Base-by-base conservation (phyloP, 768 basidiomycete genomes). In the Auricularia auricula-judae region DNA sequence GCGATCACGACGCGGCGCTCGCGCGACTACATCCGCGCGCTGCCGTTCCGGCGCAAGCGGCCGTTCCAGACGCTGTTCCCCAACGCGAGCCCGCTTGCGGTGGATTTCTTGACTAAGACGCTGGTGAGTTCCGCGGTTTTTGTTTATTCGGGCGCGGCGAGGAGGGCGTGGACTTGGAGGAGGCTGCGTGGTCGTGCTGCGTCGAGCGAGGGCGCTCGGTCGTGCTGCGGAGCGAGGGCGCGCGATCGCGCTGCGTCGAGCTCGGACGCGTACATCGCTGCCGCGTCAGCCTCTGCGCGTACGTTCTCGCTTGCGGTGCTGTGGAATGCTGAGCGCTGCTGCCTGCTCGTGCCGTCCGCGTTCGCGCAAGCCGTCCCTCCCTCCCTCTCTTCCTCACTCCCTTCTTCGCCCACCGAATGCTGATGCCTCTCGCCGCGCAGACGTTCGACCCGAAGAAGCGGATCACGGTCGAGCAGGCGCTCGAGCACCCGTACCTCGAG, bases 361-460 rank as follows among this genome's bases (percentile, higher is more conserved):
- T 43, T 43, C 43, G 14, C 18, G 14, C 47, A 5, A 51, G 18
- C 18, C 3, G 47, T 51, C 5, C 8, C 18, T 18, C 5, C 47
- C 5, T 18, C 18, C 47, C 18, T 5, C 10, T 18, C 3, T 21
- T 8, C 4, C 21, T 4, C 16, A 2, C 47, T 1, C 47, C 11
- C 47, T 18, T 18, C 1, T 16, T 51, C 47, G 47, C 16, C 18
- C 79, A 23, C 77, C 71, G 86, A 87, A 14, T 14, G 8, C 12
- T 42, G 39, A 7, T 42, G 36, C 0, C 85, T 84, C 61, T 89
- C 92, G 4, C 89, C 8, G 71, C 72, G 14, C 65, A 71, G 33
- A 96, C 97, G 0, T 99, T 98, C 76, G 95, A 97, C 76, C 96
- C 97, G 29, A 95, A 94, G 81, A 97, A 95, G 74, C 88, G 97